Conservation (phyloP, 164 flowering plant genomes). For the Chimonanthus salicifolius region DNA sequence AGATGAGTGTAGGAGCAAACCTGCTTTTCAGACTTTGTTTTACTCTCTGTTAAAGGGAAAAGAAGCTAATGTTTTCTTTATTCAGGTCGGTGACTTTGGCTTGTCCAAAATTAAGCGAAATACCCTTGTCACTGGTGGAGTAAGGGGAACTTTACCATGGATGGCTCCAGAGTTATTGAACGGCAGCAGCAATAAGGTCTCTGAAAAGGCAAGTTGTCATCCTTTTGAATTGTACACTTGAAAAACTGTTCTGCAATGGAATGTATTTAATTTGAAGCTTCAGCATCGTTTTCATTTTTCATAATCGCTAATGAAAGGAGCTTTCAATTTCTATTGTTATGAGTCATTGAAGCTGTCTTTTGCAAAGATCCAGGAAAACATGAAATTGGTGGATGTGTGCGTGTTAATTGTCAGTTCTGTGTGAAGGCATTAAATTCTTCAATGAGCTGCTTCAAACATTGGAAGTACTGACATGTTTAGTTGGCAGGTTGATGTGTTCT, state of each 20-base stretch:
- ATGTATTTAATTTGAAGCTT: too few species aligned
- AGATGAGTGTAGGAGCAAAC: too few species aligned
- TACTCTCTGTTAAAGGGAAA: too few species aligned
- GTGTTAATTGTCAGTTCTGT: background rate
- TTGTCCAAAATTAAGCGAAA: slow-evolving; percentile 91
- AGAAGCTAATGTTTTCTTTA: background rate
- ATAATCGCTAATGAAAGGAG: too few species aligned
- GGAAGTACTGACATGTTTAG: background rate
- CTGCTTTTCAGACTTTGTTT: too few species aligned
- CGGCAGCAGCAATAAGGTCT: slow-evolving; percentile 95
- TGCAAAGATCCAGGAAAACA: too few species aligned
- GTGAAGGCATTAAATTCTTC: background rate
- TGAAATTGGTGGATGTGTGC: background rate
- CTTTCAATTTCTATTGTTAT: too few species aligned
- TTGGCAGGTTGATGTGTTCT: slow-evolving; percentile 91
- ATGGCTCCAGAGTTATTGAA: slow-evolving; percentile 97
- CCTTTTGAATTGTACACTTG: background rate
- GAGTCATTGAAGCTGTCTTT: too few species aligned
- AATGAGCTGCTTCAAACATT: background rate
- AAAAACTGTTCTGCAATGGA: too few species aligned
- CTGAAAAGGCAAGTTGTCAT: slow-evolving; percentile 68
- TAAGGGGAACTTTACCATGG: slow-evolving; percentile 96
- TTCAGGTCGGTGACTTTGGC: slow-evolving; percentile 97
- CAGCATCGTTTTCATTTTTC: too few species aligned
- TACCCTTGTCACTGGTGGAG: slow-evolving; percentile 99